Evolutionary conservation across 2,329 filamentous ascomycete species (phyloP), one percentile per base, ranked within the genome.

Genomic region (Sclerotinia spermophila): DNA sequence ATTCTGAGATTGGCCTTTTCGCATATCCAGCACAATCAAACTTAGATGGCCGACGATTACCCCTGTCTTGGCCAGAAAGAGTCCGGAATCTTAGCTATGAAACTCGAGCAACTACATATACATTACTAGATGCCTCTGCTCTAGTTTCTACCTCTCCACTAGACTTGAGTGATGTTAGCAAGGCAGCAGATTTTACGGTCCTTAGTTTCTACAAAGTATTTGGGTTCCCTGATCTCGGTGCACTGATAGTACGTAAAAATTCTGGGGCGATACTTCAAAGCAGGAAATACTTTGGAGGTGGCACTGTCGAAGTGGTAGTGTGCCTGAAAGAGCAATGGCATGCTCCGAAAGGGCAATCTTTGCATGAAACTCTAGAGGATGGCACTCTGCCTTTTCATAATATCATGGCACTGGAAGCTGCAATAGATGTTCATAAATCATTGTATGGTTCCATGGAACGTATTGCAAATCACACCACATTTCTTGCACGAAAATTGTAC

Each of bases 141-240:
- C 84, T 93, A 17, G 90, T 89, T 15, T 90, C 93, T 11, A 97
- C 94, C 0, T 88, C 92, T 6, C 88, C 88, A 1, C 83, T 98
- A 10, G 87, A 96, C 77, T 82, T 98, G 3, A 84, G 87, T 69
- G 82, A 92, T 74, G 75, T 84, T 0, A 82, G 83, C 0, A 78
- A 81, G 0, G 89, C 91, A 0, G 92, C 95, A 1, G 95, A 98
- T 79, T 98, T 98, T 75, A 90, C 88, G 0, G 91, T 93, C 0
- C 78, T 98, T 56, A 97, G 94, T 80, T 89, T 98, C 74, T 96
- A 97, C 82, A 99, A 98, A 80, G 94, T 97, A n/a, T 98, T 98
- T 79, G 95, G 96, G 1, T 97, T 97, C 74, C 95, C 95, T 0
- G 93, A 98, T 78, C 83, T 98, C 2, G 95, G 95, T 2, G 94